phyloP scores from a whole-genome alignment of 495 filamentous ascomycete genomes.

The Letharia lupina region DNA sequence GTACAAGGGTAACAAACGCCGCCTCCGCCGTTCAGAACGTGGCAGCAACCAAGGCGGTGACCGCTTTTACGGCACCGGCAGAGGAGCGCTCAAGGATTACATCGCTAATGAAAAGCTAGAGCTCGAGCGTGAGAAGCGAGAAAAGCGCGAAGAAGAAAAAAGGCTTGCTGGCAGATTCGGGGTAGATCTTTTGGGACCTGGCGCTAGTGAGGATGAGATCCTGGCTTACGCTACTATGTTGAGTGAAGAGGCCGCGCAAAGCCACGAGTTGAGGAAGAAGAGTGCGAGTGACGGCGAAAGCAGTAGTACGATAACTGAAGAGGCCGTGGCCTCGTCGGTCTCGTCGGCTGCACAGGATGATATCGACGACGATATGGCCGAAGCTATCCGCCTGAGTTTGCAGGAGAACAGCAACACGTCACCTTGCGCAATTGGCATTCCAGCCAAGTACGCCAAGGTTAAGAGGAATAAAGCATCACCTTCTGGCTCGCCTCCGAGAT shows the following conservation, averaged over 20 bases:
- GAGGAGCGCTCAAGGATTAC: conserved; percentile 61
- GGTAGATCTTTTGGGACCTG: conserved; percentile 61
- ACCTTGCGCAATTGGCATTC: conserved; percentile 21
- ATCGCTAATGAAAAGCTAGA: conserved; percentile 77
- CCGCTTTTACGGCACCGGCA: conserved; percentile 50
- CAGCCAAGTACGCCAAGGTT: conserved; percentile 46
- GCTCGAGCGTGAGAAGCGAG: conserved; percentile 63
- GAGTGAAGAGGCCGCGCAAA: conserved; percentile 65
- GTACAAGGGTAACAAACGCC: conserved; percentile 55
- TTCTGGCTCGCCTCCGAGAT: conserved; percentile 23
- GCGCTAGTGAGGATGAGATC: conserved; percentile 77
- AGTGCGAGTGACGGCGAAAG: conserved; percentile 45
- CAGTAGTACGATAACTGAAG: conserved; percentile 39
- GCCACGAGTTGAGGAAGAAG: conserved; percentile 50
- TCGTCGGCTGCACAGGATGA: conserved; percentile 43
- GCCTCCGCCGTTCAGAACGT: conserved; percentile 50
- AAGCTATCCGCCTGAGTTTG: conserved; percentile 72
- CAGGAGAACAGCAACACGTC: conserved; percentile 38
- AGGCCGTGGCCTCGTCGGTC: conserved; percentile 27
- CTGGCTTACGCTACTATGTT: conserved; percentile 82
- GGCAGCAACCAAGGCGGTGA: conserved; percentile 48
- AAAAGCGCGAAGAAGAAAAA: conserved; percentile 51
- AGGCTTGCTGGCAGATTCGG: conserved; percentile 72
- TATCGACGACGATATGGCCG: conserved; percentile 61
- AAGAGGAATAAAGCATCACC: conserved; percentile 29